phyloP scores from a whole-genome alignment of 495 filamentous ascomycete species.

The Penicillium diatomitis region DNA sequence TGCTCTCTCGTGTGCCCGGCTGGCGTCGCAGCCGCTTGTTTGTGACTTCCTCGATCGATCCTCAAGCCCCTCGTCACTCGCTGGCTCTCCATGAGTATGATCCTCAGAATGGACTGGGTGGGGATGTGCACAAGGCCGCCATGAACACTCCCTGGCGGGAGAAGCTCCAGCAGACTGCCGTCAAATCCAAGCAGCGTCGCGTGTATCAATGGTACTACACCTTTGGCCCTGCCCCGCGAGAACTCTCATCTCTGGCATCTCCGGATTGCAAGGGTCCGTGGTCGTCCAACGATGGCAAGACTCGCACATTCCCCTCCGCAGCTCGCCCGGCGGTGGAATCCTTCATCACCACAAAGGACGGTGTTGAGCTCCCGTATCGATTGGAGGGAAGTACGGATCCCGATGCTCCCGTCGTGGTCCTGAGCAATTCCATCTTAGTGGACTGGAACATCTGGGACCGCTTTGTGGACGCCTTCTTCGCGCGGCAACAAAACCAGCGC shows the following conservation, averaged over 20 bases:
- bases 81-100: conserved; percentile 64
- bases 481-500: conserved; percentile 46
- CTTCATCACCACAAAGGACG: conserved; percentile 57
- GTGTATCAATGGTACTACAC: conserved; percentile 66
- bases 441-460: conserved; percentile 68
- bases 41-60: conserved; percentile 46
- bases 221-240: conserved; percentile 64
- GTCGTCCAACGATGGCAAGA: conserved; percentile 46
- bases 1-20: conserved; percentile 63
- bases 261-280: conserved; percentile 30
- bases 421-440: conserved; percentile 68
- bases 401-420: conserved; percentile 57
- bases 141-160: conserved; percentile 48
- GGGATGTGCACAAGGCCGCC: conserved; percentile 53
- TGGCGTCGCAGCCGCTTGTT: conserved; percentile 65
- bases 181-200: conserved; percentile 45
- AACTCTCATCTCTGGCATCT: conserved; percentile 41
- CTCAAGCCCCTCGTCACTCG: conserved; percentile 42
- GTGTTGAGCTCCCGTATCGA: conserved; percentile 57
- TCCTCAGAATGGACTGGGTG: conserved; percentile 52
- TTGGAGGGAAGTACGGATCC: conserved; percentile 63
- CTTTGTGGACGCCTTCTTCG: conserved; percentile 52
- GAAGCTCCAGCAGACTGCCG: conserved; percentile 45
- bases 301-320: conserved; percentile 41
- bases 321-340: conserved; percentile 51